A percentile compares a stretch with the other conserved stretches of the same genome.
Evolutionary conservation across 345 rosid species (phyloP).

Genomic region (Acer campestre): DNA sequence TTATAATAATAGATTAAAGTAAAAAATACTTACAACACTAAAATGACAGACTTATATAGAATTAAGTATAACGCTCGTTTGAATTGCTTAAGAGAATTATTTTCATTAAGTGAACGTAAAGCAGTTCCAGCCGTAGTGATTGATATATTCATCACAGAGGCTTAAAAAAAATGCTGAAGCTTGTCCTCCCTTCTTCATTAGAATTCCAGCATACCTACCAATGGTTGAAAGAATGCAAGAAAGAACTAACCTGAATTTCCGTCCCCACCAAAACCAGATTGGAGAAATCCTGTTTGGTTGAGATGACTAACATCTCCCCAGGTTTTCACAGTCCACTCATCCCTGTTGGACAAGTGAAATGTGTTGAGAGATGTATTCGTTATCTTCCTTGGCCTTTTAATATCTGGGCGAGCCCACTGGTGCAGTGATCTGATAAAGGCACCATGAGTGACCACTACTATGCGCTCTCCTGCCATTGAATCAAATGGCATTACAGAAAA

Average conservation of each 20-base stretch:
- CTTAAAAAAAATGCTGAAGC: not conserved
- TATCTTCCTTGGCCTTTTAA: conserved; percentile 45
- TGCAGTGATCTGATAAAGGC: conserved; percentile 70
- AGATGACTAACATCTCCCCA: conserved; percentile 72
- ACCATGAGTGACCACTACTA: conserved; percentile 73
- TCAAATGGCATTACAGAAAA: not conserved
- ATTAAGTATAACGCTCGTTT: not conserved
- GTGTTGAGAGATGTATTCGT: conserved; percentile 67
- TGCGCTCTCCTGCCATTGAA: conserved; percentile 57
- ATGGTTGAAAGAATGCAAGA: conserved; percentile 10
- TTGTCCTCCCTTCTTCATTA: not conserved
- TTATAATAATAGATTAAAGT: not conserved
- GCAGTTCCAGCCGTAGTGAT: not conserved
- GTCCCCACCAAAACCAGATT: conserved; percentile 78
- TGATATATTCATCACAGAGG: not conserved
- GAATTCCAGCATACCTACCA: not conserved
- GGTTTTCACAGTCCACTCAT: conserved; percentile 53
- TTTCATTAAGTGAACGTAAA: not conserved
- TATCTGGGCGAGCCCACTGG: conserved; percentile 64
- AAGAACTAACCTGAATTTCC: conserved; percentile 58
- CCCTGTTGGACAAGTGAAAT: conserved; percentile 52
- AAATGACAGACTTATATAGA: not conserved
- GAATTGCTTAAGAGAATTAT: not conserved
- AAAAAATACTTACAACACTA: not conserved
- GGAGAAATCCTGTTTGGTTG: conserved; percentile 42